Conservation (phyloP, 768 basidiomycete species). For the Boletellus ananas region DNA sequence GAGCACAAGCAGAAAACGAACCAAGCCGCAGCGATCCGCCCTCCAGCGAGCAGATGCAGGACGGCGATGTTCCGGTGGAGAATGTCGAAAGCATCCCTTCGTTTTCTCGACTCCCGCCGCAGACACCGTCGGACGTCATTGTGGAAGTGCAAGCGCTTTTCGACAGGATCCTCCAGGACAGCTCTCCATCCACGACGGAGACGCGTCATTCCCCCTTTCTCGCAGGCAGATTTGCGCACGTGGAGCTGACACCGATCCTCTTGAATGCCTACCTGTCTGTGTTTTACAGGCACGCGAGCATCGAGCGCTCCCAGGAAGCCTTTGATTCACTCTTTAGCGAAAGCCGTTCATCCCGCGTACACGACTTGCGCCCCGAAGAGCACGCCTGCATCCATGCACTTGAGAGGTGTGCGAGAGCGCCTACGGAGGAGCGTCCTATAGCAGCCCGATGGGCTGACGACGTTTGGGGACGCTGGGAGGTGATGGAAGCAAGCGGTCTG, state of each 20-base stretch:
- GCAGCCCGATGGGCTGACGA: slow-evolving; percentile 54
- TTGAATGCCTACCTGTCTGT: slow-evolving; percentile 82
- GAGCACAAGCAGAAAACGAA: background rate
- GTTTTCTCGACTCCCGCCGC: slow-evolving; percentile 60
- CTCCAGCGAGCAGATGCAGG: slow-evolving; percentile 4
- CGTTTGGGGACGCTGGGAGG: slow-evolving; percentile 65
- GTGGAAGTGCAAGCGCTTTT: slow-evolving; percentile 68
- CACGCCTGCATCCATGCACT: slow-evolving; percentile 62
- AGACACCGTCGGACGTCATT: slow-evolving; percentile 67
- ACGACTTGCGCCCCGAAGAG: slow-evolving; percentile 44
- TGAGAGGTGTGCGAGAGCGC: slow-evolving; percentile 53
- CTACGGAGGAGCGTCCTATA: slow-evolving; percentile 41
- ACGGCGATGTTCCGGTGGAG: slow-evolving; percentile 4
- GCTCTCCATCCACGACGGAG: background rate
- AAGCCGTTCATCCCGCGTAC: slow-evolving; percentile 3
- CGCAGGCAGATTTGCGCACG: slow-evolving; percentile 49
- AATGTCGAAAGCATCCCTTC: slow-evolving; percentile 8
- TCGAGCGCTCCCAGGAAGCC: slow-evolving; percentile 45
- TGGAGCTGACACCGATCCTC: slow-evolving; percentile 57
- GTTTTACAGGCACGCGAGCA: slow-evolving; percentile 53
- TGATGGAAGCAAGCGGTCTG: slow-evolving; percentile 39
- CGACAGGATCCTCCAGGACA: slow-evolving; percentile 51
- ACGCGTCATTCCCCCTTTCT: slow-evolving; percentile 3
- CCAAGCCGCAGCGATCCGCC: background rate
- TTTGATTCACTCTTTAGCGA: slow-evolving; percentile 52